Evolutionary conservation across 306 rosid species (phyloP), one percentile per base, ranked within the genome.

Genomic region (Cicer judaicum): DNA sequence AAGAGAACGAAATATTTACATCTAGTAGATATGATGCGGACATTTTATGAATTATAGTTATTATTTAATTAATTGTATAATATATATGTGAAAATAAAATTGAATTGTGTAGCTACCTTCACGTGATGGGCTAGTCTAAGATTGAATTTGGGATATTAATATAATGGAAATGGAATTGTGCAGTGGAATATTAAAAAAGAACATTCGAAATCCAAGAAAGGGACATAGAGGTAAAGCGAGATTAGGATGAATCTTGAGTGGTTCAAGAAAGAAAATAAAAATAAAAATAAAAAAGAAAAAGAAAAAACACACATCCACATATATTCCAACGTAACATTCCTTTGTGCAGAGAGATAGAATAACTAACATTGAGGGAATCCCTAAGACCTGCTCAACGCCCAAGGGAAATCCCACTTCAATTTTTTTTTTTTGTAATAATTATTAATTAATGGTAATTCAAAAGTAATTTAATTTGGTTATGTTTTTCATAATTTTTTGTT

Each of bases 51-150:
- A 29, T 29, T 29, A 29, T 29, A 3, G 34, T 29, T 29, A 52
- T 52, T 52, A 53, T 54, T 54, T 54, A 54, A 18, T 54, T 34
- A 56, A 56, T 57, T 11, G 6, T 57, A 21, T 10, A 50, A n/a
- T n/a, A 50, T 50, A 14, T 72, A 13, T 67, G 38, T 43, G 0
- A 46, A 67, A 48, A 76, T 52, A 1, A 9, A 34, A 54, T 56
- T 62, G 68, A 54, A 18, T 64, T 47, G 75, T 52, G 29, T 64
- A 78, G 76, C 53, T 69, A 69, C 63, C 70, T 88, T 88, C 97
- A 89, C 93, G 97, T 89, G 96, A 91, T 84, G 87, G 84, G 89
- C 76, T 83, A 84, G 78, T 69, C 66, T 53, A 78, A 56, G 72
- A 87, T 85, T 80, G 76, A 82, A 83, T 72, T 88, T 67, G 61